Base-by-base conservation (phyloP, 2,329 filamentous ascomycete species). In the Calonectria crousiana region DNA sequence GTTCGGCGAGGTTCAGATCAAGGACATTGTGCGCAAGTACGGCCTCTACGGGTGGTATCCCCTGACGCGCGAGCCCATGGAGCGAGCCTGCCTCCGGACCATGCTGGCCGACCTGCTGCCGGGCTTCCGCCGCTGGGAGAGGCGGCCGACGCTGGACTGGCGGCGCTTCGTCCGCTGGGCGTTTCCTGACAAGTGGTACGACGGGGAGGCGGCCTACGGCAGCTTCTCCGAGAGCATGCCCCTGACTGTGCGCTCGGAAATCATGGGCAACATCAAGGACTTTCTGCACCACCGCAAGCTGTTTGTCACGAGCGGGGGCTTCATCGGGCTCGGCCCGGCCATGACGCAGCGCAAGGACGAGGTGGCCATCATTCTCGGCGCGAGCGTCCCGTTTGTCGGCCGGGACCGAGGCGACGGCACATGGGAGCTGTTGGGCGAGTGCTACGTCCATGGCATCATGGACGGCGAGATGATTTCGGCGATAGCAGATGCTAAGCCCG, bases 251-350 rank as follows among this genome's bases (percentile, higher is more conserved):
- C 32, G 66, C 26, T 41, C 66, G 8, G 66, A 68, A 30, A 52
- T 68, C 51, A 68, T 68, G 66, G 51, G 58, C 66, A 68, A 68
- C 66, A 34, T 58, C 66, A 58, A 58, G 52, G 66, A 68, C 49
- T 68, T 68, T 26, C 32, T 53, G 49, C 66, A 53, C 23, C 66
- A 68, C 66, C 49, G 66, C 47, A 56, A 47, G 38, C 20, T 68
- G 18, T 68, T 68, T 30, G 36, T 68, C 18, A 58, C 66, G 26
- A 68, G 66, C 38, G 66, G 66, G 6, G 66, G 66, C n/a, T 68
- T 68, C 28, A 38, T 68, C 32, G 51, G 66, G n/a, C 66, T 68
- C 11, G 66, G 66, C n/a, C 66, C 66, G 34, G 66, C 66, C 26
- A 68, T 68, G 66, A 68, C 66, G 26, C 66, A 47, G 26, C 66